Evolutionary conservation across 495 filamentous ascomycete species (phyloP).

Genomic region (Parachaetomium inaequale): DNA sequence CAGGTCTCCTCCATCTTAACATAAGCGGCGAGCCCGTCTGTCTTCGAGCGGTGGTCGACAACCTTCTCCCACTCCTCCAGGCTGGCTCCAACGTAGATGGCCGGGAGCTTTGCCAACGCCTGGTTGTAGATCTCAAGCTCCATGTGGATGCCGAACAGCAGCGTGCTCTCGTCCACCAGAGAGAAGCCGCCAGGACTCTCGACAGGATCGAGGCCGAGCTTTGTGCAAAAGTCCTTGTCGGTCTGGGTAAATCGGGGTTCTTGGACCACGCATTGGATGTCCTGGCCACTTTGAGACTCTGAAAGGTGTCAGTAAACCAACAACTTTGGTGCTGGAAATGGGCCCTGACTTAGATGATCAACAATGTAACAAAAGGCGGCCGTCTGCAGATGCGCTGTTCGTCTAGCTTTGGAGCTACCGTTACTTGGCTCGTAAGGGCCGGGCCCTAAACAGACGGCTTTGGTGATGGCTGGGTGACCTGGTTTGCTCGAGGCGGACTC

Average conservation of each 20-base stretch:
- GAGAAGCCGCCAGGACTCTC: slow-evolving; percentile 56
- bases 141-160: slow-evolving; percentile 61
- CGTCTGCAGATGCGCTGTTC: slow-evolving; percentile 52
- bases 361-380: slow-evolving; percentile 57
- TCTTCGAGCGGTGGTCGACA: slow-evolving; percentile 14
- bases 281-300: slow-evolving; percentile 22
- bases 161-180: slow-evolving; percentile 43
- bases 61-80: slow-evolving; percentile 40
- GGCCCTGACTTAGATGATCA: slow-evolving; percentile 36
- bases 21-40: slow-evolving; percentile 14
- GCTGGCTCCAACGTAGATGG: slow-evolving; percentile 43
- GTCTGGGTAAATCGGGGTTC: slow-evolving; percentile 65
- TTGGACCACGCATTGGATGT: slow-evolving; percentile 55
- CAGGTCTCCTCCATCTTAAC: slow-evolving; percentile 31
- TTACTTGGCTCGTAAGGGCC: slow-evolving; percentile 44
- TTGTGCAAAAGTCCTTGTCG: slow-evolving; percentile 56
- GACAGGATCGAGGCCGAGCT: slow-evolving; percentile 52
- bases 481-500: slow-evolving; percentile 10
- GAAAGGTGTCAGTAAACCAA: slow-evolving; percentile 8
- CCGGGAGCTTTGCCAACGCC: slow-evolving; percentile 37
- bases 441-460: slow-evolving; percentile 44
- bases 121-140: slow-evolving; percentile 44
- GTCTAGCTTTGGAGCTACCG: slow-evolving; percentile 31
- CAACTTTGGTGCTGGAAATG: background rate
- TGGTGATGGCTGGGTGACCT: slow-evolving; percentile 26